Conservation (phyloP, 2,329 filamentous ascomycete species). For the Kalmusia sp. region DNA sequence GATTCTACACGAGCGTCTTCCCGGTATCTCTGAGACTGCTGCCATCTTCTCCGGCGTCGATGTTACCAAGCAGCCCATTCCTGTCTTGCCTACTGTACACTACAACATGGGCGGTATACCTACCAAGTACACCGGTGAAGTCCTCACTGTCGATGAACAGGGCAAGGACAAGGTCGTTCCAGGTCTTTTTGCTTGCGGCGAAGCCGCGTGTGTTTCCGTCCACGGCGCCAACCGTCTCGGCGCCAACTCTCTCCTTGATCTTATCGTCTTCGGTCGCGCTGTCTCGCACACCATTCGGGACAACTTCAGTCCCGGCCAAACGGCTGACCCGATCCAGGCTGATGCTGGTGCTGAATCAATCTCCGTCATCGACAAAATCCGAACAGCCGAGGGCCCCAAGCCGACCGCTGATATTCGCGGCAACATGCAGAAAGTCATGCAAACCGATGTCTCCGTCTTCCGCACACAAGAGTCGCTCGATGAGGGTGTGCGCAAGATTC, state of each 20-base stretch:
- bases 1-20: conserved; percentile 92
- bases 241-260: conserved; percentile 96
- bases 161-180: conserved; percentile 94
- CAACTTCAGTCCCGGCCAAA: conserved; percentile 83
- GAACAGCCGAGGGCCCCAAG: conserved; percentile 84
- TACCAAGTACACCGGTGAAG: conserved; percentile 96
- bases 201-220: conserved; percentile 96
- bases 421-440: conserved; percentile 98
- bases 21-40: conserved; percentile 97
- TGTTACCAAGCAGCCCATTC: conserved; percentile 95
- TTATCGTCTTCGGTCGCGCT: conserved; percentile 96
- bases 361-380: conserved; percentile 81
- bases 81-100: conserved; percentile 94
- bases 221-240: conserved; percentile 98
- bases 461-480: conserved; percentile 91
- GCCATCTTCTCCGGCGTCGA: conserved; percentile 98
- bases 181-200: conserved; percentile 94
- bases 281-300: conserved; percentile 97
- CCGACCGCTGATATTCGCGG: conserved; percentile 86
- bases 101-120: conserved; percentile 99
- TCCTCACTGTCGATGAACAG: conserved; percentile 82
- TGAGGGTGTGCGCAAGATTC: conserved; percentile 89
- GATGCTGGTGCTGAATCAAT: conserved; percentile 92
- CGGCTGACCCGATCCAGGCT: conserved; percentile 78
- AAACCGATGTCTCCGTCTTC: conserved; percentile 96